These are phyloP conservation scores for Tuber magnatum DNA, from an alignment of 495 filamentous ascomycete genomes.

Conservation along the genomic window DNA sequence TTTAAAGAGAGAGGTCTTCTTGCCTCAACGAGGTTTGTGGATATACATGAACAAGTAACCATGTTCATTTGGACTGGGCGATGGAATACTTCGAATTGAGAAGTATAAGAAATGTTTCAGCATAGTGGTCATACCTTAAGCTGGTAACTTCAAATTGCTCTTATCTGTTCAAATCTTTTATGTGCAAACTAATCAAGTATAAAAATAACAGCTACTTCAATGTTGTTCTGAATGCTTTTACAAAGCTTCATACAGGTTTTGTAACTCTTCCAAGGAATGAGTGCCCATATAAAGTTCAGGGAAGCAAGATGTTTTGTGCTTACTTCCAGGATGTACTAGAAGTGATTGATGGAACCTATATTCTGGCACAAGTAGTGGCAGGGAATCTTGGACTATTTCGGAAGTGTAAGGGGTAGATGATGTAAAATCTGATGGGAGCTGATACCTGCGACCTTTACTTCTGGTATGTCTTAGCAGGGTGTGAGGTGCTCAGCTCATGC, in stretches of 20 bases:
- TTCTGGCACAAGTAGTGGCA: background rate
- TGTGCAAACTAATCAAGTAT: too few species aligned
- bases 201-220: too few species aligned
- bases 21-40: too few species aligned
- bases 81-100: background rate
- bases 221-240: too few species aligned
- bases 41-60: background rate
- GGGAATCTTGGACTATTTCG: too few species aligned
- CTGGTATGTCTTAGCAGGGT: conserved; percentile 14
- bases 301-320: conserved; percentile 5
- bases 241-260: too few species aligned
- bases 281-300: too few species aligned
- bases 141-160: too few species aligned
- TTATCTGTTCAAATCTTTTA: too few species aligned
- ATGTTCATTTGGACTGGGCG: conserved; percentile 5
- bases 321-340: conserved; percentile 27
- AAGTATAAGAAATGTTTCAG: background rate
- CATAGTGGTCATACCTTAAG: conserved; percentile 3
- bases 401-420: background rate
- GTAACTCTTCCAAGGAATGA: too few species aligned
- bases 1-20: too few species aligned
- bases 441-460: conserved; percentile 12
- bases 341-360: conserved; percentile 25
- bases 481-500: conserved; percentile 22
- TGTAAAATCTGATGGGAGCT: conserved; percentile 14